Base-by-base conservation (phyloP, 768 basidiomycete genomes). In the Suillus sp. region DNA sequence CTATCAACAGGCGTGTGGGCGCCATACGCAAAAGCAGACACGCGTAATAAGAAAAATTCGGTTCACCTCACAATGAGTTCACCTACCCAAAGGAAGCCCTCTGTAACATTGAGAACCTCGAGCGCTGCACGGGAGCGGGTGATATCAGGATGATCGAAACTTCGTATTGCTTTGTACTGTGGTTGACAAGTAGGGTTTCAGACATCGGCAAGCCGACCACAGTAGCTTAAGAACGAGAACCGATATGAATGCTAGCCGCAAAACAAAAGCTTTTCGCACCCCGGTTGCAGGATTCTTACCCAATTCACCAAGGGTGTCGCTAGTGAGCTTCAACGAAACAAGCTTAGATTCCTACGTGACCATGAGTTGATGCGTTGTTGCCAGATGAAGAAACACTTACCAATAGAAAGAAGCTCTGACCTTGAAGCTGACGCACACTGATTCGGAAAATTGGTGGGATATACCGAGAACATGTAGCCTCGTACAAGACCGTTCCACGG, bases 1-100 rank as follows among this genome's bases (percentile, higher is more conserved):
- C 87, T 78, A 68, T 96, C 93, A 35, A 88, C 72, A 0, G 82
- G 81, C 38, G 90, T 80, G 69, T 87, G 86, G 32, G 93, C 93
- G n/a, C 95, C 93, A 67, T 97, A 99, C 5, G 97, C 97, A 38
- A 99, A 78, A 25, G 97, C 97, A 62, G 93, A 90, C 40, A 61
- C 45, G 22, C 22, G n/a, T n/a, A 59, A 20, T n/a, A 48, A 62
- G 40, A 60, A 59, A 74, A 59, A 56, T 64, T 20, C 37, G 27
- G 11, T 56, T 38, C 9, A 61, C 42, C 42, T 57, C 16, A 67
- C 2, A 7, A 5, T 42, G 25, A 38, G 43, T 35, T 22, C 61
- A 64, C 74, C 42, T 75, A 93, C 92, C 96, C 96, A 99, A 62
- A 98, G 85, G 73, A 89, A 97, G 67, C 93, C 92, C 78, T 99